These are phyloP conservation scores for Pulveroboletus ravenelii DNA, from an alignment of 768 basidiomycete genomes.

Conservation along the genomic window DNA sequence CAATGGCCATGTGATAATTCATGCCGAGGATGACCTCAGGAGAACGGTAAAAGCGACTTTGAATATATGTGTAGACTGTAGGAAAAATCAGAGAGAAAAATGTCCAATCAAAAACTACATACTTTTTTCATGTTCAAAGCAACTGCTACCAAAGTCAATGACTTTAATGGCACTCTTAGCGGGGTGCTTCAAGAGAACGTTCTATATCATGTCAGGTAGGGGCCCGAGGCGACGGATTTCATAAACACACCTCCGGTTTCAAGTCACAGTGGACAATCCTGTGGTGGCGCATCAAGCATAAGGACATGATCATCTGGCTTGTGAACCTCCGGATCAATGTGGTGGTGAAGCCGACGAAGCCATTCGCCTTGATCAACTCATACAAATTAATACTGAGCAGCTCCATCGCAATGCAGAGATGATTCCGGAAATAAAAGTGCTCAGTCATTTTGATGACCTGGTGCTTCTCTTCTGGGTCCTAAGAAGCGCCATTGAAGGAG, in stretches of 20 bases:
- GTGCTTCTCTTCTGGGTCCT: slow-evolving; percentile 97
- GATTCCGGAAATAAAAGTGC: slow-evolving; percentile 95
- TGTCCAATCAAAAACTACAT: slow-evolving; percentile 26
- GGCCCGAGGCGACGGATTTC: not conserved
- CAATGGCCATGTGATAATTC: slow-evolving; percentile 99
- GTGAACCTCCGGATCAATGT: slow-evolving; percentile 93
- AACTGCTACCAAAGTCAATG: slow-evolving; percentile 98
- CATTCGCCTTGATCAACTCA: slow-evolving; percentile 98
- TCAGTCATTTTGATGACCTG: slow-evolving; percentile 98
- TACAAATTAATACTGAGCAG: slow-evolving; percentile 97
- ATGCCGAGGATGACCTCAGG: slow-evolving; percentile 98
- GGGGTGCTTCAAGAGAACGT: slow-evolving; percentile 90
- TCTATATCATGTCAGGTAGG: slow-evolving; percentile 44
- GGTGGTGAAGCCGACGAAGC: slow-evolving; percentile 97
- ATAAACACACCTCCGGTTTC: slow-evolving; percentile 82
- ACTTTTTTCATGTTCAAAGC: slow-evolving; percentile 99
- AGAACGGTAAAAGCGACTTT: slow-evolving; percentile 99
- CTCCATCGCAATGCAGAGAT: slow-evolving; percentile 98
- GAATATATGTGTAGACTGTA: slow-evolving; percentile 97
- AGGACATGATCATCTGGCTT: slow-evolving; percentile 87
- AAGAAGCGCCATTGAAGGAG: slow-evolving; percentile 25
- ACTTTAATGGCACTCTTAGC: slow-evolving; percentile 96
- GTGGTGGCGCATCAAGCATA: slow-evolving; percentile 93
- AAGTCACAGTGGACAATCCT: slow-evolving; percentile 98
- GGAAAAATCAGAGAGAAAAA: slow-evolving; percentile 6